A percentile compares a stretch with the other conserved stretches of the same genome.
Conservation (phyloP, 768 basidiomycete genomes). For the Pleurotus tuber-regium region DNA sequence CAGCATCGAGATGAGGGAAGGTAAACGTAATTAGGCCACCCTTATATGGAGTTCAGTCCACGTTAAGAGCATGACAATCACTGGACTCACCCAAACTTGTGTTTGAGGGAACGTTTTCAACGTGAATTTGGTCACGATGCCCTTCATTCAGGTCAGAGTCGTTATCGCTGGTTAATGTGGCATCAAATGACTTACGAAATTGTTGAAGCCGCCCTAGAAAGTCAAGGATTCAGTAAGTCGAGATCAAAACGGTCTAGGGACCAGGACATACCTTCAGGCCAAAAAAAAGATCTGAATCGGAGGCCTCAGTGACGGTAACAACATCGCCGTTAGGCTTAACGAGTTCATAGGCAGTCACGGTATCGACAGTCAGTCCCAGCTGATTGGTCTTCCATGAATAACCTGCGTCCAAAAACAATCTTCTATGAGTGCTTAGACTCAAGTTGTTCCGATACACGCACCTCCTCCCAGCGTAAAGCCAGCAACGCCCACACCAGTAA, state of each 20-base stretch:
- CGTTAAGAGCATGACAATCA: too few relatives aligned
- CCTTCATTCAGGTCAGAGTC: conserved; percentile 24
- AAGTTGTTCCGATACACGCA: conserved; percentile 4
- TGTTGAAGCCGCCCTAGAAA: conserved; percentile 61
- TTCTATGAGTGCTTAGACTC: too few relatives aligned
- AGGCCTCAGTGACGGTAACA: conserved; percentile 28
- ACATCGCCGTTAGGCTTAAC: conserved; percentile 54
- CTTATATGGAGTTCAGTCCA: too few relatives aligned
- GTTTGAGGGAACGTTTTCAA: conserved; percentile 52
- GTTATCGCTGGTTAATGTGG: background rate
- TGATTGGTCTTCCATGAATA: conserved; percentile 68
- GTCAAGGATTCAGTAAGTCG: too few relatives aligned
- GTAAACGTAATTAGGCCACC: conserved; percentile 45
- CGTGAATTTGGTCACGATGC: conserved; percentile 59
- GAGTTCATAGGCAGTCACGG: conserved; percentile 51
- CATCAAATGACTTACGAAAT: conserved; percentile 36
- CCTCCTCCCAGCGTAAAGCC: conserved; percentile 61
- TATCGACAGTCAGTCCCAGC: conserved; percentile 58
- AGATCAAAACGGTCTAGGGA: too few relatives aligned
- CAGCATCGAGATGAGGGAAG: conserved; percentile 18
- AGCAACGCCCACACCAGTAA: conserved; percentile 56
- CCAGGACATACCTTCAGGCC: conserved; percentile 33
- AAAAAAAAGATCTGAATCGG: conserved; percentile 38
- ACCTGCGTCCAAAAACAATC: too few relatives aligned
- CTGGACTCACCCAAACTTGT: conserved; percentile 56